Base-by-base conservation (phyloP, 1,284 basidiomycete species). In the Moniliella sp. region DNA sequence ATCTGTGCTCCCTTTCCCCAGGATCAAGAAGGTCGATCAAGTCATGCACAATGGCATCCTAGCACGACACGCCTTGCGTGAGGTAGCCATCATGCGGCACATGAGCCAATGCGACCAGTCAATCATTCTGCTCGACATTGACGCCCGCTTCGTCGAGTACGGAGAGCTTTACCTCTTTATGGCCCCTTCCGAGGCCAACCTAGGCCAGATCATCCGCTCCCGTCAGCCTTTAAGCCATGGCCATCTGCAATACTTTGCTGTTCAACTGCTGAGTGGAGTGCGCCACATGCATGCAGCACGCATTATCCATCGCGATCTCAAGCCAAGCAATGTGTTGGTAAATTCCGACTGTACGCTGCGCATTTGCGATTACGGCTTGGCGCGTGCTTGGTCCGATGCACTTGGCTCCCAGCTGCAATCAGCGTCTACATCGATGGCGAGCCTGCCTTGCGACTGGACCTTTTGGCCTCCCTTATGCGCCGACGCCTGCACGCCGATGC, bases 251-350 rank as follows among this genome's bases (percentile, higher is more conserved):
- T 59, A 55, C 43, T 59, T 59, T 31, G 39, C 51, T 30, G 53
- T 48, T 4, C 56, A 59, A 38, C 42, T 59, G 27, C 34, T 59
- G 7, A 36, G 56, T 11, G 56, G 50, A 3, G 42, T 53, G 0
- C 42, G 50, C 7, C 48, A 51, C 34, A 55, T 59, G 53, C 56
- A 59, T 28, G 31, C 44, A 2, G 50, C 54, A 19, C 48, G 52
- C 27, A 42, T 59, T 33, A 38, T 59, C 28, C 56, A 59, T 30
- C 45, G 56, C 11, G 56, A 59, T 34, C 37, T 59, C 28, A 59
- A 59, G 42, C 56, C 56, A 1, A 51, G 56, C 33, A 59, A 59
- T 25, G 36, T 59, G 9, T 43, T 59, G n/a, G 56, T 59, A 59
- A n/a, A 59, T 13, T 48, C 49, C 10, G 52, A 59, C 34, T 59